Conservation (phyloP, 2,329 filamentous ascomycete species). For the Pseudocercospora crystallina region DNA sequence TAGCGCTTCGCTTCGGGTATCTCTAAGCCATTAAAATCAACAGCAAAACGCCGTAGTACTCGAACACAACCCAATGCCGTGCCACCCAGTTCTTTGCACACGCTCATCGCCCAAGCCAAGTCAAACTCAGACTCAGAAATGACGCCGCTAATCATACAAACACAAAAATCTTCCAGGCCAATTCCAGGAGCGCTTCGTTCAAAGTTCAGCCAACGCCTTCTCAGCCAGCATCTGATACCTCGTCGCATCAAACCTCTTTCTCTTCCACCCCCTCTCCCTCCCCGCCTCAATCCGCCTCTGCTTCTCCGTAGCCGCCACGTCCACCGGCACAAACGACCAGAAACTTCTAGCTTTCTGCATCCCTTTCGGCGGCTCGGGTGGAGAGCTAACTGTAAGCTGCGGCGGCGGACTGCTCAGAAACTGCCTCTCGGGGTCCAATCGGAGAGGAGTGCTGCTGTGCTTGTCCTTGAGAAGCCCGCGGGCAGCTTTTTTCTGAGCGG, state of each 20-base stretch:
- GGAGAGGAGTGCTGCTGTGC: slow-evolving; percentile 1
- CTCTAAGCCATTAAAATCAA: no score
- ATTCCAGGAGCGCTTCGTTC: background rate
- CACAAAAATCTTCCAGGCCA: no score
- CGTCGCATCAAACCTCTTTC: slow-evolving; percentile 29
- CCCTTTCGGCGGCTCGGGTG: background rate
- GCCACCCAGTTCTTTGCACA: no score
- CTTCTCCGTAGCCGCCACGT: slow-evolving; percentile 29
- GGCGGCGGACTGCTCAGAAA: slow-evolving; percentile 11
- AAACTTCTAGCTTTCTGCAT: slow-evolving; percentile 22
- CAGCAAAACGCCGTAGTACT: no score
- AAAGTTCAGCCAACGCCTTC: slow-evolving; percentile 33
- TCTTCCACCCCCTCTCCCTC: slow-evolving; percentile 29
- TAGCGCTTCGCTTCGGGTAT: no score
- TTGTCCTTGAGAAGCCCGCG: background rate
- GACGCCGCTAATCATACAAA: no score
- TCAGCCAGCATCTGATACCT: slow-evolving; percentile 31
- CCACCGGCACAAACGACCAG: slow-evolving; percentile 29
- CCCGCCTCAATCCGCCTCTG: slow-evolving; percentile 29
- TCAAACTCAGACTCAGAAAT: no score
- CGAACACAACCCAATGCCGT: no score
- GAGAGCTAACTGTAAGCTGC: background rate
- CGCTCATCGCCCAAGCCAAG: no score
- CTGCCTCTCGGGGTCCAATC: background rate
- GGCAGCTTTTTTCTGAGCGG: background rate